Evolutionary conservation across 345 rosid species (phyloP), one percentile per base, ranked within the genome.

Genomic region (Citrus medica): DNA sequence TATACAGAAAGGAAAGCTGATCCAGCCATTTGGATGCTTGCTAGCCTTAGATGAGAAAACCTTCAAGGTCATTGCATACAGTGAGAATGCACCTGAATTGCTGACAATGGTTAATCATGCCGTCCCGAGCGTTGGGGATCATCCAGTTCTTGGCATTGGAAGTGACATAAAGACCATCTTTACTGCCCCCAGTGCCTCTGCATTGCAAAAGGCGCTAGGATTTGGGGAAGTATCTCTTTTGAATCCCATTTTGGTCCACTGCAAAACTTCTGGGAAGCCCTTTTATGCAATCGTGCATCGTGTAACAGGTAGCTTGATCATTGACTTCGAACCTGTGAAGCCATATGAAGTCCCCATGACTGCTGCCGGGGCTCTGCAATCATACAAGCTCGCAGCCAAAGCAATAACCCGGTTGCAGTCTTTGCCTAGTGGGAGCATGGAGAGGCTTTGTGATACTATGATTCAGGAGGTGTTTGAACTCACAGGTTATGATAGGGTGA

Each of bases 1-100:
- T 79, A 91, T 93, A 84, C 99, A 95, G 84, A 95, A 95, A 83
- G 97, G 98, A 80, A 93, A 93, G 89, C 83, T 81, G 79, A 93
- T 95, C 85, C 99, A 95, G 85, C 98, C 99, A 27, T 93, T 95
- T 33, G 99, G 99, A 42, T 95, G 99, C 86, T 88, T 95, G 85
- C 88, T 95, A 58, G 99, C 99, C 67, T 84, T 95, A 67, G 96
- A 95, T 65, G 98, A 93, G 78, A 95, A 93, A 84, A 92, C 92
- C 58, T 88, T 89, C 78, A 91, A 87, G 83, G 93, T 95, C 84
- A 87, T 92, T 76, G 98, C 98, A 37, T 95, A 89, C 83, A 95
- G 98, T 67, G 97, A 95, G 83, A 95, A 93, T 85, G 99, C 99
- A 32, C 84, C 94, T 2, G 99, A 95, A 75, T 83, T 92, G 88